These are phyloP conservation scores for Pseudophaeomoniella oleicola DNA, from an alignment of 2,329 filamentous ascomycete genomes.

Conservation along the genomic window DNA sequence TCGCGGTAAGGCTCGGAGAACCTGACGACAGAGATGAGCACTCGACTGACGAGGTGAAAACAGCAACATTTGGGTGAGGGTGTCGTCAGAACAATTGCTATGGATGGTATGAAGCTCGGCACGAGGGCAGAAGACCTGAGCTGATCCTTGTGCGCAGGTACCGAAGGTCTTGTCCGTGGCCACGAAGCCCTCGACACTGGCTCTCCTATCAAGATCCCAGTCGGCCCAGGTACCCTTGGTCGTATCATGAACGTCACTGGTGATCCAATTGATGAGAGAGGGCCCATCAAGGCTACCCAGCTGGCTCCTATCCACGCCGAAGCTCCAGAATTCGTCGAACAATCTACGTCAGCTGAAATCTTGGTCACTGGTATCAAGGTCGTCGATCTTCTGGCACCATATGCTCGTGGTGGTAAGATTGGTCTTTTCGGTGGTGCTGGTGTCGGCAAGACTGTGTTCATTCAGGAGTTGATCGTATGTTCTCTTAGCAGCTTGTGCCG, in stretches of 20 bases:
- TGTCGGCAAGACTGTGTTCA: slow-evolving; percentile 99
- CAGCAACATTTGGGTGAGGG: slow-evolving; percentile 99
- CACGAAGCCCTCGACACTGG: slow-evolving; percentile 75
- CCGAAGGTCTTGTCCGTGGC: slow-evolving; percentile 97
- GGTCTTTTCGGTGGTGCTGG: slow-evolving; percentile 99
- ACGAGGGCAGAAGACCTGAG: not conserved
- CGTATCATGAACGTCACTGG: slow-evolving; percentile 99
- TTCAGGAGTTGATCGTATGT: slow-evolving; percentile 91
- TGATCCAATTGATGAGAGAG: slow-evolving; percentile 99
- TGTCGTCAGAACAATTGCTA: slow-evolving; percentile 99
- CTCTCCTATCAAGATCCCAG: slow-evolving; percentile 88
- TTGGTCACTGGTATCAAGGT: slow-evolving; percentile 99
- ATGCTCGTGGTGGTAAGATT: slow-evolving; percentile 99
- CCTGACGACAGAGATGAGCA: slow-evolving; percentile 1
- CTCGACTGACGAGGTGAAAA: slow-evolving; percentile 11
- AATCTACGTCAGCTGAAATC: slow-evolving; percentile 92
- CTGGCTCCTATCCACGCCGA: slow-evolving; percentile 85
- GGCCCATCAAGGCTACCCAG: slow-evolving; percentile 89
- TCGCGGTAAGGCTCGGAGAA: slow-evolving; percentile 53
- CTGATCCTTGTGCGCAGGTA: slow-evolving; percentile 45
- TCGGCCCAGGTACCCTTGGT: slow-evolving; percentile 83
- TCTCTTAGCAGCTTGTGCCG: too few species aligned
- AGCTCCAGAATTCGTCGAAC: slow-evolving; percentile 79
- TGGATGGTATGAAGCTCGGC: slow-evolving; percentile 60
- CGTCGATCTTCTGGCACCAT: slow-evolving; percentile 95